Conservation (phyloP, 2,329 filamentous ascomycete species). For the Xylaria multiplex region DNA sequence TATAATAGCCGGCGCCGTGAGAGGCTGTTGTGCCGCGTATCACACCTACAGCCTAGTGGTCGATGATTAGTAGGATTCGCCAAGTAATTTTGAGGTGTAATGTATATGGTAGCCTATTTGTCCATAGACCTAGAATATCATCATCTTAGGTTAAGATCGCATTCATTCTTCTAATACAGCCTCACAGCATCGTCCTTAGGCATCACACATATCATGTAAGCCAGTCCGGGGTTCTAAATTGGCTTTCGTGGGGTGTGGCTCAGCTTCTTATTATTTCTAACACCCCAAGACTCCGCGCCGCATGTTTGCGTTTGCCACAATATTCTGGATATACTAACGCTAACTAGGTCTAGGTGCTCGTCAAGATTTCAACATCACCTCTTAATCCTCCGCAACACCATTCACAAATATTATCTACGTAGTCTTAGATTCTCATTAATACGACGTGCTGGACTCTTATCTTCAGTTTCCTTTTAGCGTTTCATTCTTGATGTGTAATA, state of each 20-base stretch:
- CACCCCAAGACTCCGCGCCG: too few species aligned
- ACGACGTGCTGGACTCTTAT: background rate
- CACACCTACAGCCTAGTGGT: slow-evolving; percentile 22
- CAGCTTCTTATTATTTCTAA: too few species aligned
- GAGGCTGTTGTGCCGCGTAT: slow-evolving; percentile 15
- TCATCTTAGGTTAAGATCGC: background rate
- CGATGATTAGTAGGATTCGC: slow-evolving; percentile 8
- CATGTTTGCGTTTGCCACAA: too few species aligned
- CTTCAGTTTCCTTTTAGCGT: background rate
- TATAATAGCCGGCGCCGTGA: slow-evolving; percentile 12
- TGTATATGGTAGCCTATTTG: background rate
- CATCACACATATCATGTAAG: background rate
- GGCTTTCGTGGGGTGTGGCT: background rate
- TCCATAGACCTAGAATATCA: background rate
- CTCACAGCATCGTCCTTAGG: too few species aligned
- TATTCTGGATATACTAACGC: too few species aligned
- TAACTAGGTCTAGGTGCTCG: background rate
- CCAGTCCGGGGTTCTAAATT: background rate
- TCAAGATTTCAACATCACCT: background rate
- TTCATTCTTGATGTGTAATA: background rate
- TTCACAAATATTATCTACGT: background rate
- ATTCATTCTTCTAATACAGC: background rate
- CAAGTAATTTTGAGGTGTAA: too few species aligned
- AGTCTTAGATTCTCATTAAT: background rate
- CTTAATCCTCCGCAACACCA: background rate